These are phyloP conservation scores for Dictyostelium capitatum DNA, from an alignment of 78 protist genomes.

Conservation along the genomic window DNA sequence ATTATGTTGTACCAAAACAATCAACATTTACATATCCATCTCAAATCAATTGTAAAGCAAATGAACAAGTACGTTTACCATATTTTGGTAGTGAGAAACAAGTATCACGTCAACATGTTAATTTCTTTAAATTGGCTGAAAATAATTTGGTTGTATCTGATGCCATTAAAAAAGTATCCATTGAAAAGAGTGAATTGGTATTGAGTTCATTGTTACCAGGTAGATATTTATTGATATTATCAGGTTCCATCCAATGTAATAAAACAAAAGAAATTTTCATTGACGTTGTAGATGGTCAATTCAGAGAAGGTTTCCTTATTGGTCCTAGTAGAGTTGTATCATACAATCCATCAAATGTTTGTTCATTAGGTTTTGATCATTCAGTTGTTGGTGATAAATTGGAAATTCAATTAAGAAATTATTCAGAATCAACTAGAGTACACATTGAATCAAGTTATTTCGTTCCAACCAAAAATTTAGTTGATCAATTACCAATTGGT, in stretches of 20 bases:
- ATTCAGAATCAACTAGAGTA: conserved; percentile 39
- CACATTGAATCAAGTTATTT: conserved; percentile 43
- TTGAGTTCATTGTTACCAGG: not conserved
- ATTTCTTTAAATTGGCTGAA: conserved; percentile 29
- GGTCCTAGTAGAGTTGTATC: conserved; percentile 3
- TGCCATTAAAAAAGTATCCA: not conserved
- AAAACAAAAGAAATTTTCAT: not conserved
- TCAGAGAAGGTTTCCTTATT: conserved; percentile 36
- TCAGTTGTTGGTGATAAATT: not conserved
- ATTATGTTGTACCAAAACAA: not conserved
- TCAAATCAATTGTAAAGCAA: conserved; percentile 4
- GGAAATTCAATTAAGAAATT: not conserved
- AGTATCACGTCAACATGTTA: not conserved
- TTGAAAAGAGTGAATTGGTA: conserved; percentile 28
- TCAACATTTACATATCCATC: conserved; percentile 30
- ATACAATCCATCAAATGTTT: not conserved
- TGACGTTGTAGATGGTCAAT: conserved; percentile 69
- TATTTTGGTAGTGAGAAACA: conserved; percentile 24
- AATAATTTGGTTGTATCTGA: not conserved
- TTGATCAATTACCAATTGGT: not conserved
- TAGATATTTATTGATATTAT: conserved; percentile 5
- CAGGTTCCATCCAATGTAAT: conserved; percentile 1
- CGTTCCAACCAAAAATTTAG: not conserved
- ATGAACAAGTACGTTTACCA: conserved; percentile 38
- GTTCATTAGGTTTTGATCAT: conserved; percentile 1